Evolutionary conservation across 208 protist genomes (phyloP).

Genomic region (Sergeia podlipaevii): DNA sequence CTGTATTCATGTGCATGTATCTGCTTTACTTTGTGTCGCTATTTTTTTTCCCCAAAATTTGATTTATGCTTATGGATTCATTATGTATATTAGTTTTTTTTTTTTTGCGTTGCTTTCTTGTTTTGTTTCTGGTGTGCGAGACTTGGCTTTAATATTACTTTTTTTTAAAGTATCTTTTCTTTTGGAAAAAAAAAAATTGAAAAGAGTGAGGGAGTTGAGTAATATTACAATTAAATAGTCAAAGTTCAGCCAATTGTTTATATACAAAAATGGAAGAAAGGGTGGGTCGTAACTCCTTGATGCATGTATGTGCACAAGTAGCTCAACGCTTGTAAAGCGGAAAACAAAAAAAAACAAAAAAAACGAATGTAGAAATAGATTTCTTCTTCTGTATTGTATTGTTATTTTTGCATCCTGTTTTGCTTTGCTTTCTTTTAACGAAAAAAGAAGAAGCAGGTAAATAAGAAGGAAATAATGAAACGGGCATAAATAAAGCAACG

Average conservation of each 20-base stretch:
- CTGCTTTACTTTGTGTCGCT: too few relatives aligned
- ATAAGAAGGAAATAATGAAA: not conserved
- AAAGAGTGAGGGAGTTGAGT: not conserved
- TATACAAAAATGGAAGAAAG: constrained; percentile 1
- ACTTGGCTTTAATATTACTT: not conserved
- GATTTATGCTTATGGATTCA: too few relatives aligned
- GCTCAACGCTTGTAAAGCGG: not conserved
- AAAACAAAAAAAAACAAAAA: not conserved
- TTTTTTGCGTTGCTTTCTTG: too few relatives aligned
- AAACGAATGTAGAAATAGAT: constrained; percentile 9
- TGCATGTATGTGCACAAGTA: constrained; percentile 1
- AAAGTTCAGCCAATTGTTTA: too few relatives aligned
- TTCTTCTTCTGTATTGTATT: constrained; percentile 18
- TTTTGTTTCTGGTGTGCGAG: constrained; percentile 6
- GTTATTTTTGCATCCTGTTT: not conserved
- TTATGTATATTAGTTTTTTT: constrained; percentile 4
- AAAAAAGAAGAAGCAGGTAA: not conserved
- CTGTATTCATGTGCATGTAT: too few relatives aligned
- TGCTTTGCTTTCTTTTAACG: not conserved
- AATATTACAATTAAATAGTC: too few relatives aligned
- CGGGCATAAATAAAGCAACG: not conserved
- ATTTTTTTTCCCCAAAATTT: too few relatives aligned
- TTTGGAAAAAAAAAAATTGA: not conserved
- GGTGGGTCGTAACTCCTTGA: not conserved
- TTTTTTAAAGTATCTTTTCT: not conserved